Percentiles rank a stretch among this genome's conserved stretches.
These are phyloP conservation scores for Colletotrichum zoysiae DNA, from an alignment of 2,329 filamentous ascomycete species.

Conservation along the genomic window DNA sequence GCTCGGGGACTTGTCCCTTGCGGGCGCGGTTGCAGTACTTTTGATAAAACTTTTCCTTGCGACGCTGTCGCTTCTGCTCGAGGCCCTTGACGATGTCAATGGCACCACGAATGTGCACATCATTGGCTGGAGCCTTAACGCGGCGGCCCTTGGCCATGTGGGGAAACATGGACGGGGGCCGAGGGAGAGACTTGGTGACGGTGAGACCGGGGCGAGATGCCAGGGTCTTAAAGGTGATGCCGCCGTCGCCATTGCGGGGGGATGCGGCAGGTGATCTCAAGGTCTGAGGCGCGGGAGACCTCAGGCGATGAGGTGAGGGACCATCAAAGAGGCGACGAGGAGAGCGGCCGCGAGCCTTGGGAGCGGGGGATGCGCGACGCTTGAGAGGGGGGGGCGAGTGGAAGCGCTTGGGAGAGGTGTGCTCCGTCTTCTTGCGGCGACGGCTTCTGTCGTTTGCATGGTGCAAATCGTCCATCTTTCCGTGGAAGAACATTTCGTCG, in stretches of 20 bases:
- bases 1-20: conserved; percentile 72
- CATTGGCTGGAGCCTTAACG: conserved; percentile 51
- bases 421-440: conserved; percentile 63
- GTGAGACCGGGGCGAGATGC: conserved; percentile 74
- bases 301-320: conserved; percentile 77
- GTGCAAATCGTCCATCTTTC: conserved; percentile 75
- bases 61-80: conserved; percentile 92
- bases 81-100: conserved; percentile 98
- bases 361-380: conserved; percentile 61
- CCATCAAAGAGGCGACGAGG: conserved; percentile 72
- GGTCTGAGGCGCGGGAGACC: conserved; percentile 75
- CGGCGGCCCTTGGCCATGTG: conserved; percentile 60
- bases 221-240: conserved; percentile 60
- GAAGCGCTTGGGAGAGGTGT: conserved; percentile 60
- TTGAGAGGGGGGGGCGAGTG: conserved; percentile 62
- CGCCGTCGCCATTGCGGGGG: conserved; percentile 56
- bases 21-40: conserved; percentile 88
- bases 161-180: conserved; percentile 78
- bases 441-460: conserved; percentile 67
- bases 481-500: conserved; percentile 78
- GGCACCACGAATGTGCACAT: conserved; percentile 85
- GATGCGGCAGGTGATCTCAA: conserved; percentile 63
- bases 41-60: conserved; percentile 91
- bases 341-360: conserved; percentile 62
- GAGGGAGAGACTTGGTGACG: conserved; percentile 88